phyloP scores from a whole-genome alignment of 805 yeast genomes.

The Pichia nanzhaoensis region DNA sequence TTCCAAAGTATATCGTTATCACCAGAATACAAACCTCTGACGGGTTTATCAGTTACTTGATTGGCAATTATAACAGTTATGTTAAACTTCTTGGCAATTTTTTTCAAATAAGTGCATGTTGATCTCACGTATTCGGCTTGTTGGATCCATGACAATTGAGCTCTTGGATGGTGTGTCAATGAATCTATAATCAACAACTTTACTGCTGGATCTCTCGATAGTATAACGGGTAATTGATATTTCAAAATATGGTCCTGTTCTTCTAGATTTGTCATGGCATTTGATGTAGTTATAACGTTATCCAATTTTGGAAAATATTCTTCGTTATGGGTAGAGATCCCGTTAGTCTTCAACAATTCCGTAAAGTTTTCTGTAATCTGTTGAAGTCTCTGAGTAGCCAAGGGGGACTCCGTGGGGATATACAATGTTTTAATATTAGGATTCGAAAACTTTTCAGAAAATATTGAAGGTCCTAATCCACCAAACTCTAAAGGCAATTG shows the following conservation, averaged over 20 bases:
- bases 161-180: slow-evolving; percentile 72
- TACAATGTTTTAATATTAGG: slow-evolving; percentile 44
- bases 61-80: slow-evolving; percentile 68
- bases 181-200: slow-evolving; percentile 72
- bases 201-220: slow-evolving; percentile 34
- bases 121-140: slow-evolving; percentile 38
- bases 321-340: slow-evolving; percentile 15
- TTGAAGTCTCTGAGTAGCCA: slow-evolving; percentile 61
- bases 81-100: slow-evolving; percentile 39
- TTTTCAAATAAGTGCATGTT: slow-evolving; percentile 42
- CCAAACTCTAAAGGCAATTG: slow-evolving; percentile 43
- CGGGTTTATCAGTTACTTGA: slow-evolving; percentile 66
- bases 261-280: slow-evolving; percentile 45
- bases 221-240: slow-evolving; percentile 60
- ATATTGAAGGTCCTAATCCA: slow-evolving; percentile 36
- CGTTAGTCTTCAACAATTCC: slow-evolving; percentile 30
- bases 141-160: slow-evolving; percentile 43
- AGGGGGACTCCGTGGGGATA: slow-evolving; percentile 69
- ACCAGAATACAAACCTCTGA: slow-evolving; percentile 23
- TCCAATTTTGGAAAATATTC: slow-evolving; percentile 29
- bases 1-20: slow-evolving; percentile 29
- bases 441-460: slow-evolving; percentile 4
- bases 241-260: slow-evolving; percentile 65
- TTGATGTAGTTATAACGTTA: slow-evolving; percentile 27
- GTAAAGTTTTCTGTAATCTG: slow-evolving; percentile 32